A percentile compares a stretch with the other conserved stretches of the same genome.
phyloP scores from a whole-genome alignment of 1,139 yeast genomes.

The Diutina scorzettiae region DNA sequence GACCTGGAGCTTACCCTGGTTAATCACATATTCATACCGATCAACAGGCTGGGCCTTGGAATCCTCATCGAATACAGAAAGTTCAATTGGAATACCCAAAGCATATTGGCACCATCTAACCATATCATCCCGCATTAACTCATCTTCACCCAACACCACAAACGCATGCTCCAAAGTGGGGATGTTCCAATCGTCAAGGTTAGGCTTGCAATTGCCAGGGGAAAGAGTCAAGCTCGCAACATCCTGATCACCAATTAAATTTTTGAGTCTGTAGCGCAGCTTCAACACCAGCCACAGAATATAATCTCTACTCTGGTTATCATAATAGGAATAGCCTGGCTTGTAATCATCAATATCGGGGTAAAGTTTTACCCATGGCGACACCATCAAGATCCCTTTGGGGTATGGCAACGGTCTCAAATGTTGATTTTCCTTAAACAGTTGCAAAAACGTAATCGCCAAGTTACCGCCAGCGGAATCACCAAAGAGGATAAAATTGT shows the following conservation, averaged over 20 bases:
- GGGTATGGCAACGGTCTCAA: conserved; percentile 5
- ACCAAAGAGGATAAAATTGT: conserved; percentile 18
- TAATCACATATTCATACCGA: background rate
- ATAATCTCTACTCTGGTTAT: background rate
- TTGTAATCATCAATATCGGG: conserved; percentile 7
- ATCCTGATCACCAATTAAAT: background rate
- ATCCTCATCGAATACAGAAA: background rate
- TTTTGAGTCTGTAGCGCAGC: background rate
- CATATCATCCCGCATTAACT: conserved; percentile 3
- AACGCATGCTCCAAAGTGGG: background rate
- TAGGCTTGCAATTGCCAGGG: background rate
- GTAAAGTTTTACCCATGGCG: conserved; percentile 7
- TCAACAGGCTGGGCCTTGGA: background rate
- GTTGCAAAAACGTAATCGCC: conserved; percentile 9
- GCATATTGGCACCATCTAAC: conserved; percentile 1
- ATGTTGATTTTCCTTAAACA: background rate
- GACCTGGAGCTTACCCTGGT: conserved; percentile 9
- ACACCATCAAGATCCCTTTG: conserved; percentile 7
- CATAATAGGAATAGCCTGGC: conserved; percentile 6
- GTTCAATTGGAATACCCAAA: background rate
- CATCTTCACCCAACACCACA: conserved; percentile 6
- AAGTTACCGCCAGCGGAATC: conserved; percentile 12
- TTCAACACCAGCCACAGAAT: background rate
- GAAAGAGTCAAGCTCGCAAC: conserved; percentile 1
- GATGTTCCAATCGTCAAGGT: conserved; percentile 5